Conservation (phyloP, 768 basidiomycete genomes). For the Sarcodon aspratus region DNA sequence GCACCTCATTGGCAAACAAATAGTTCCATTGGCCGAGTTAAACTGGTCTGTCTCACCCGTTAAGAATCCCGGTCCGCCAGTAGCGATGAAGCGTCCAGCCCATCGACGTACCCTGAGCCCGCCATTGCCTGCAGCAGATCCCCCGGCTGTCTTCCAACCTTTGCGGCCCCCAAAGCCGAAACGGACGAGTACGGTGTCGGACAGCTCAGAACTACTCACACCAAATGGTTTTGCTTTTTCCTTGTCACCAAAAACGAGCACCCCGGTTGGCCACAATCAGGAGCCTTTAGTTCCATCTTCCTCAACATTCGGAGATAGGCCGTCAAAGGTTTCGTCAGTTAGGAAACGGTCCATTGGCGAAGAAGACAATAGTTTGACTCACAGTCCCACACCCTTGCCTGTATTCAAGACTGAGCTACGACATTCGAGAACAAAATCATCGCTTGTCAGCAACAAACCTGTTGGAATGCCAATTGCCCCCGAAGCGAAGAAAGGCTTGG, state of each 20-base stretch:
- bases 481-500: conserved; percentile 44
- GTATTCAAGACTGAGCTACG: too few species aligned
- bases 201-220: not conserved
- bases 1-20: conserved; percentile 34
- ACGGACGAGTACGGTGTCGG: not conserved
- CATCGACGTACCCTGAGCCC: conserved; percentile 42
- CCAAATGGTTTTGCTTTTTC: conserved; percentile 9
- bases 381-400: too few species aligned
- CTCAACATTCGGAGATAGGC: conserved; percentile 24
- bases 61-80: conserved; percentile 19
- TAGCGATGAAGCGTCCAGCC: conserved; percentile 15
- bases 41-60: conserved; percentile 27
- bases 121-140: conserved; percentile 47
- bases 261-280: conserved; percentile 12
- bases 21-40: conserved; percentile 50
- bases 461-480: conserved; percentile 29
- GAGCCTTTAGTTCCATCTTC: conserved; percentile 28
- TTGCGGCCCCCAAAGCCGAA: conserved; percentile 32
- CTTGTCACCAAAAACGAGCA: conserved; percentile 14
- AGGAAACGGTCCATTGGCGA: not conserved
- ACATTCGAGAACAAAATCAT: conserved; percentile 4
- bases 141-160: conserved; percentile 46
- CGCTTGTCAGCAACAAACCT: conserved; percentile 4
- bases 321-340: conserved; percentile 15
- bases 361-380: too few species aligned